Evolutionary conservation across 2,329 filamentous ascomycete species (phyloP).

Genomic region (Fusarium ramigenum): DNA sequence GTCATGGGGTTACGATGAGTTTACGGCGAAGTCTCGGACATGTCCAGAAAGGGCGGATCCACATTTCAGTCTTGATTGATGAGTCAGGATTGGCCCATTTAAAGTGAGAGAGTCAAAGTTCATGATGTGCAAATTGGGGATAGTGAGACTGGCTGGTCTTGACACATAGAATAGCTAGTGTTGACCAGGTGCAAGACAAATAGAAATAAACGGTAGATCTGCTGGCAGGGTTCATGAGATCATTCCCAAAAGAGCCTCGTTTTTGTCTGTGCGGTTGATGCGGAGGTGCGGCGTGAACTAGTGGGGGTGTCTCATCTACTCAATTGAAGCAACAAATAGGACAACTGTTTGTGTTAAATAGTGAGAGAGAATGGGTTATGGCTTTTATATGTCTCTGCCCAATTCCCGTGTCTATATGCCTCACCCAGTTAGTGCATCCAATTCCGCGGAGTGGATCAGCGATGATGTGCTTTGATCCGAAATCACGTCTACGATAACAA

Average conservation of each 20-base stretch:
- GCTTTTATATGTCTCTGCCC: not conserved
- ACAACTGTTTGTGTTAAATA: accelerated
- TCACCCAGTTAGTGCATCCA: not conserved
- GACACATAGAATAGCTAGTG: not conserved
- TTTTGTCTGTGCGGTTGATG: not conserved
- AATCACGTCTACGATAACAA: not conserved
- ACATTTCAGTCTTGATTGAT: constrained; percentile 12
- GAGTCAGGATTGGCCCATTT: constrained; percentile 9
- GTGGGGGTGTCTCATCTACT: not conserved
- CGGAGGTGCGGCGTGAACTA: not conserved
- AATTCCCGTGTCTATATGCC: not conserved
- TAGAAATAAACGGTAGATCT: not conserved
- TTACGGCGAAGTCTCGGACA: constrained; percentile 30
- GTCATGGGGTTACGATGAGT: constrained; percentile 12
- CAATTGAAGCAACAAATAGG: not conserved
- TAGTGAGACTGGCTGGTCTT: not conserved
- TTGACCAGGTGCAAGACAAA: not conserved
- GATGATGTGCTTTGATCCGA: not conserved
- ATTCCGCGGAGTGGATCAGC: not conserved
- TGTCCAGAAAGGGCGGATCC: constrained; percentile 36
- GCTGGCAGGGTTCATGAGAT: not conserved
- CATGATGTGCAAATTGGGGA: constrained; percentile 1
- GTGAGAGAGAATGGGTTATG: not conserved
- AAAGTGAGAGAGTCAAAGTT: not conserved
- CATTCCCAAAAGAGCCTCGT: not conserved